Evolutionary conservation across 108 stramenopile species (phyloP).

Genomic region (Cyclotella kingstonii): DNA sequence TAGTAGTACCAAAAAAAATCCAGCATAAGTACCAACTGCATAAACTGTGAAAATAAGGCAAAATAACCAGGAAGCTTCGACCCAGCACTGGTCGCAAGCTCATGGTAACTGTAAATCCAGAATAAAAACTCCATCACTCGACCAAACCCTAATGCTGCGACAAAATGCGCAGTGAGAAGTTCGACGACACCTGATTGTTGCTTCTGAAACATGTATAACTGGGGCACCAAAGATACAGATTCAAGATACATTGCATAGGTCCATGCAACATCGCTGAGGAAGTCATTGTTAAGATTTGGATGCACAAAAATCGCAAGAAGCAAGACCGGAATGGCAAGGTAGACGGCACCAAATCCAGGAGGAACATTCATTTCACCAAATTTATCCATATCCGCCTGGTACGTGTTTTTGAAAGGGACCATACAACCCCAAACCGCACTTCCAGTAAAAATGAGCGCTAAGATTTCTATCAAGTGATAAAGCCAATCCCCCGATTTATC

Average conservation of each 20-base stretch:
- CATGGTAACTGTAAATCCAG: constrained; percentile 97
- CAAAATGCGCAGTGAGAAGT: constrained; percentile 90
- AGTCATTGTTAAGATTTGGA: constrained; percentile 93
- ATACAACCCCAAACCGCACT: constrained; percentile 77
- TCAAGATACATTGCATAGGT: constrained; percentile 98
- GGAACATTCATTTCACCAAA: constrained; percentile 93
- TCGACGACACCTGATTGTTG: constrained; percentile 79
- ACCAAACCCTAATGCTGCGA: constrained; percentile 91
- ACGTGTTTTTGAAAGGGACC: constrained; percentile 82
- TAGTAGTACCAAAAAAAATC: constrained; percentile 99
- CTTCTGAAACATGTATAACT: constrained; percentile 99
- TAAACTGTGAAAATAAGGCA: constrained; percentile 93
- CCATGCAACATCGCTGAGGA: constrained; percentile 96
- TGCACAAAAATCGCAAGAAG: constrained; percentile 87
- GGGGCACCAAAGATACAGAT: constrained; percentile 92
- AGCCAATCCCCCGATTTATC: constrained; percentile 98
- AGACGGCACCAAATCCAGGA: constrained; percentile 76
- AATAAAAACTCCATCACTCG: constrained; percentile 95
- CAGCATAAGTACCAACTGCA: constrained; percentile 95
- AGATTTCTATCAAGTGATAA: constrained; percentile 93
- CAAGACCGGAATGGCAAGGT: constrained; percentile 86
- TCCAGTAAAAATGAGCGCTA: constrained; percentile 75
- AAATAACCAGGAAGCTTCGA: constrained; percentile 91
- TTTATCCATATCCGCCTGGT: constrained; percentile 83
- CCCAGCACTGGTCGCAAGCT: constrained; percentile 87